Percentiles rank a stretch among this genome's conserved stretches.
Evolutionary conservation across 225 moss, liverwort and hornwort genomes (phyloP).

Genomic region (Polytrichum commune): DNA sequence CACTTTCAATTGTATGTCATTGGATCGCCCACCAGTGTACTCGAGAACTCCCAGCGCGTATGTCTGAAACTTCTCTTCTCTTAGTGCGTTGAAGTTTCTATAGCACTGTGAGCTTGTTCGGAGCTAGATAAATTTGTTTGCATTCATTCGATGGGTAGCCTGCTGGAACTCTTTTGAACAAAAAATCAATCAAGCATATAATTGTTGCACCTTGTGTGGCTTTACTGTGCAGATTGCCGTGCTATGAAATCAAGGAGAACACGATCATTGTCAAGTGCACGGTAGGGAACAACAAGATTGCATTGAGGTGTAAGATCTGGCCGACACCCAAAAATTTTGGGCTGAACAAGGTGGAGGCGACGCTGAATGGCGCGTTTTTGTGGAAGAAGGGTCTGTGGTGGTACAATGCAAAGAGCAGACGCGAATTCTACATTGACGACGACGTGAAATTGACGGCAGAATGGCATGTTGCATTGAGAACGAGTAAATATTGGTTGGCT

Average conservation of each 20-base stretch:
- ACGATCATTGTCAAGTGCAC: slow-evolving; percentile 42
- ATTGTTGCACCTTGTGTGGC: too few species aligned
- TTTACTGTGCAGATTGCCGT: slow-evolving; percentile 15
- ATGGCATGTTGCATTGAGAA: slow-evolving; percentile 46
- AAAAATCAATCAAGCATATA: too few species aligned
- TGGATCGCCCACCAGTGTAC: slow-evolving; percentile 23
- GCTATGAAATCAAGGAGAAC: slow-evolving; percentile 42
- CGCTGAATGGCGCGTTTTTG: slow-evolving; percentile 42
- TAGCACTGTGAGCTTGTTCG: too few species aligned
- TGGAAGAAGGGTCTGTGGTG: slow-evolving; percentile 64
- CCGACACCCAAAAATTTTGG: slow-evolving; percentile 58
- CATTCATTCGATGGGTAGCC: too few species aligned
- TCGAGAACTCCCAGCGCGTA: slow-evolving; percentile 37
- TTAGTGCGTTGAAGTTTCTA: too few species aligned
- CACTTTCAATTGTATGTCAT: slow-evolving; percentile 36
- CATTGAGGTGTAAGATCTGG: slow-evolving; percentile 53
- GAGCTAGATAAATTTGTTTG: too few species aligned
- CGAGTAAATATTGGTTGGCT: slow-evolving; percentile 30
- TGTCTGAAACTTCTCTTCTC: neutral
- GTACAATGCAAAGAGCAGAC: slow-evolving; percentile 48
- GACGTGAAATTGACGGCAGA: slow-evolving; percentile 39
- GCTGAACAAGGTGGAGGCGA: slow-evolving; percentile 59
- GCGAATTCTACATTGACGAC: slow-evolving; percentile 43
- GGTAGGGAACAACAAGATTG: slow-evolving; percentile 30
- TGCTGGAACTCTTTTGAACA: too few species aligned